A percentile compares a stretch with the other conserved stretches of the same genome.
Evolutionary conservation across 345 rosid genomes (phyloP).

Genomic region (Anacardium occidentale): DNA sequence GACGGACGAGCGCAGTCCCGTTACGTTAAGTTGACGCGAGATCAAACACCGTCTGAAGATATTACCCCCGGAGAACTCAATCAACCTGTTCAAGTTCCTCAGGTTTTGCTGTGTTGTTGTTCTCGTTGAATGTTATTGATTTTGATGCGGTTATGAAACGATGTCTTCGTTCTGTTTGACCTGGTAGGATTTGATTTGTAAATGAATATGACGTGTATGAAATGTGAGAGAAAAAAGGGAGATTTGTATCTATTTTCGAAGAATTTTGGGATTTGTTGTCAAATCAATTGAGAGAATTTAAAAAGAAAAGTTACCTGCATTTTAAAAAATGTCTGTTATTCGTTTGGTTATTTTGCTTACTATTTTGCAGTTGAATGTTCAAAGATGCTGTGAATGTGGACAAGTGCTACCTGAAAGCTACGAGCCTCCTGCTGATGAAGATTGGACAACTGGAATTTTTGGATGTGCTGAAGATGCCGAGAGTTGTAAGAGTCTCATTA

Average conservation of each 20-base stretch:
- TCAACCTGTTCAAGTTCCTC: conserved; percentile 85
- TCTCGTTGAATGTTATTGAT: too few species aligned
- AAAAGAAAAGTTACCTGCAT: too few species aligned
- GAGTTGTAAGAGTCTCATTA: conserved; percentile 52
- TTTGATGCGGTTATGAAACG: too few species aligned
- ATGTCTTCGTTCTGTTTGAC: too few species aligned
- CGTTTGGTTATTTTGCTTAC: too few species aligned
- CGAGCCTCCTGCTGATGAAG: conserved; percentile 92
- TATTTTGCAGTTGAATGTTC: conserved; percentile 43
- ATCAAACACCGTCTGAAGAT: conserved; percentile 58
- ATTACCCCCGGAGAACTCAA: conserved; percentile 90
- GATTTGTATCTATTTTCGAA: too few species aligned
- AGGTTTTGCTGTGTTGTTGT: conserved; percentile 29
- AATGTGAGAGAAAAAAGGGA: too few species aligned
- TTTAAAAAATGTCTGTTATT: too few species aligned
- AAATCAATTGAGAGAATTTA: too few species aligned
- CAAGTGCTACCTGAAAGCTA: conserved; percentile 74
- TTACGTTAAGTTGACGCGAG: conserved; percentile 66
- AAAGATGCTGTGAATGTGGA: conserved; percentile 75
- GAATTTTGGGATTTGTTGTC: too few species aligned
- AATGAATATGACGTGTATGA: too few species aligned
- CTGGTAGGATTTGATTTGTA: too few species aligned
- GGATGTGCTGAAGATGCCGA: conserved; percentile 68
- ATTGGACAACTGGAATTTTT: conserved; percentile 82
- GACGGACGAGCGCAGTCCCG: conserved; percentile 54